These are phyloP conservation scores for Pichia sp. DNA, from an alignment of 1,139 yeast genomes.

Conservation along the genomic window DNA sequence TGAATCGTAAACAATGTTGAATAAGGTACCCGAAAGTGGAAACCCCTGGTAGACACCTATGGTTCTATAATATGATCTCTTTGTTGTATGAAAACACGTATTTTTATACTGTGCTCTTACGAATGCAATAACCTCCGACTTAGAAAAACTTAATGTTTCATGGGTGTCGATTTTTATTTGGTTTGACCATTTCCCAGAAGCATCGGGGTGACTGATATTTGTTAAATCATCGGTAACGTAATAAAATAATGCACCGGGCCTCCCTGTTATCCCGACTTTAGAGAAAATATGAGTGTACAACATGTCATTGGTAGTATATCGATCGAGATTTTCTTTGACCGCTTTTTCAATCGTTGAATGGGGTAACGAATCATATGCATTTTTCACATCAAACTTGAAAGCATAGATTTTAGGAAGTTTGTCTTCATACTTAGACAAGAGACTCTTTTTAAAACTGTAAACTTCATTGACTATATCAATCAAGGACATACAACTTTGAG, in stretches of 20 bases:
- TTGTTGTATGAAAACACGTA: slow-evolving; percentile 32
- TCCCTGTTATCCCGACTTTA: slow-evolving; percentile 1
- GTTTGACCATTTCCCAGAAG: neutral
- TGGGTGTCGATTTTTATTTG: slow-evolving; percentile 22
- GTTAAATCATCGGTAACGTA: slow-evolving; percentile 5
- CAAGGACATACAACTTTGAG: slow-evolving; percentile 26
- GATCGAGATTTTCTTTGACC: slow-evolving; percentile 21
- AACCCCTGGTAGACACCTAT: slow-evolving; percentile 87
- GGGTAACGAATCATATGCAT: slow-evolving; percentile 76
- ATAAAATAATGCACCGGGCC: slow-evolving; percentile 1
- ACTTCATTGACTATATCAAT: slow-evolving; percentile 30
- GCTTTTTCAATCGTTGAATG: slow-evolving; percentile 36
- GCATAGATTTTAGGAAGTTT: slow-evolving; percentile 38
- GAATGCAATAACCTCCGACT: slow-evolving; percentile 27
- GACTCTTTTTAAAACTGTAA: slow-evolving; percentile 24
- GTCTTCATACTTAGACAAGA: slow-evolving; percentile 18
- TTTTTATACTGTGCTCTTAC: slow-evolving; percentile 35
- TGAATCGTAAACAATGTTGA: slow-evolving; percentile 67
- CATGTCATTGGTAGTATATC: slow-evolving; percentile 8
- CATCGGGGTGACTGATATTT: neutral
- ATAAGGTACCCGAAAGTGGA: slow-evolving; percentile 65
- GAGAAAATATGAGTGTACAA: slow-evolving; percentile 12
- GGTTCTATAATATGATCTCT: slow-evolving; percentile 37
- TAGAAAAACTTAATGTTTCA: slow-evolving; percentile 26
- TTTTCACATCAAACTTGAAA: slow-evolving; percentile 68